These are phyloP conservation scores for Microbotryomycetes sp. DNA, from an alignment of 1,284 basidiomycete species.

Conservation along the genomic window DNA sequence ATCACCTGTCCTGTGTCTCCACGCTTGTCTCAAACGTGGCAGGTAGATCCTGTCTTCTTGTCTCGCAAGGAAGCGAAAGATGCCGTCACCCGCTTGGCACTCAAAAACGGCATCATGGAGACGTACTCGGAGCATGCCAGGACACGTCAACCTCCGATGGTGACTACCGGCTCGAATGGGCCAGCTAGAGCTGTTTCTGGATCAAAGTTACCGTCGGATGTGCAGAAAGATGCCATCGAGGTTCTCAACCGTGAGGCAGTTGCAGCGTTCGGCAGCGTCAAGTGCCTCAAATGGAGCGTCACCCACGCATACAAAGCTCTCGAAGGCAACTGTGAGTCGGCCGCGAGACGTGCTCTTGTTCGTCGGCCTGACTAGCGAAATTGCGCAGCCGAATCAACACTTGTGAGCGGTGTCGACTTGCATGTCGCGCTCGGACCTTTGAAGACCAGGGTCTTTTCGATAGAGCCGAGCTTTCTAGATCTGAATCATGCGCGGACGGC, in stretches of 20 bases:
- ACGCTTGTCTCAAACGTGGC: not conserved
- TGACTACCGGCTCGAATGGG: not conserved
- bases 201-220: not conserved
- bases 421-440: too few species aligned
- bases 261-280: not conserved
- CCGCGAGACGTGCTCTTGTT: too few species aligned
- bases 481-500: conserved; percentile 1
- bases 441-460: not conserved
- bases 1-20: not conserved
- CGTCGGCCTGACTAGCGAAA: too few species aligned
- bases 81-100: conserved; percentile 7
- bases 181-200: not conserved
- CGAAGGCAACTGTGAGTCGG: too few species aligned
- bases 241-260: conserved; percentile 1
- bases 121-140: not conserved
- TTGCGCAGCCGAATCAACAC: too few species aligned
- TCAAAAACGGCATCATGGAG: conserved; percentile 2
- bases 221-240: not conserved
- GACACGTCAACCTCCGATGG: not conserved
- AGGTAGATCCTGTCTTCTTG: not conserved
- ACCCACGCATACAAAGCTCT: not conserved
- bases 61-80: conserved; percentile 7
- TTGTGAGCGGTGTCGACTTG: too few species aligned
- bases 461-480: not conserved
- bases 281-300: not conserved